A percentile compares a stretch with the other conserved stretches of the same genome.
Conservation (phyloP, 768 basidiomycete genomes). For the Amanita rubescens region DNA sequence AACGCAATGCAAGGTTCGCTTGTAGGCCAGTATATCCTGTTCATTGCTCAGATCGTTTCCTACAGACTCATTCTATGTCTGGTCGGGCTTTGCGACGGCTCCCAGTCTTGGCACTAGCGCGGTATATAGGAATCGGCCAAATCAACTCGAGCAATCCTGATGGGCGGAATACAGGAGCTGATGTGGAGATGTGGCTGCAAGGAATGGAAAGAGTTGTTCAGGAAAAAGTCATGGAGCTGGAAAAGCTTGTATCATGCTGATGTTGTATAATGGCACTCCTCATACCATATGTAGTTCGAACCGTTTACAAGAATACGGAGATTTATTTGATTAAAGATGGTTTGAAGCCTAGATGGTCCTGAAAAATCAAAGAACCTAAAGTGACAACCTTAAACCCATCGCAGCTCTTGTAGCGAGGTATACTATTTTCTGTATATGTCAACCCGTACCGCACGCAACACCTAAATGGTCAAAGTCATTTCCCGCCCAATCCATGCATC, state of each 20-base stretch:
- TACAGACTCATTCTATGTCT: constrained; percentile 75
- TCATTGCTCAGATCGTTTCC: neutral
- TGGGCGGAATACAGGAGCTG: constrained; percentile 19
- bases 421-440: neutral
- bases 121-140: constrained; percentile 60
- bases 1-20: constrained; percentile 66
- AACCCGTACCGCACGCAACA: too few relatives aligned
- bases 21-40: neutral
- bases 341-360: too few relatives aligned
- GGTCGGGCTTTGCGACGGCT: constrained; percentile 87
- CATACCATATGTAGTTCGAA: too few relatives aligned
- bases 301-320: too few relatives aligned
- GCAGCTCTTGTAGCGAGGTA: too few relatives aligned
- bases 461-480: neutral
- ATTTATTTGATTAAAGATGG: too few relatives aligned
- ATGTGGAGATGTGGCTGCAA: constrained; percentile 70
- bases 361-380: too few relatives aligned
- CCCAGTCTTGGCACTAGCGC: constrained; percentile 90
- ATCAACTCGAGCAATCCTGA: constrained; percentile 7
- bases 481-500: too few relatives aligned
- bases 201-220: constrained; percentile 77
- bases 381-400: too few relatives aligned
- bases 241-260: constrained; percentile 25
- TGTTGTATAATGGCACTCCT: neutral
- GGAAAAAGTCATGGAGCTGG: constrained; percentile 46